These are phyloP conservation scores for Penicillium frequentans DNA, from an alignment of 2,329 filamentous ascomycete genomes.

Conservation along the genomic window DNA sequence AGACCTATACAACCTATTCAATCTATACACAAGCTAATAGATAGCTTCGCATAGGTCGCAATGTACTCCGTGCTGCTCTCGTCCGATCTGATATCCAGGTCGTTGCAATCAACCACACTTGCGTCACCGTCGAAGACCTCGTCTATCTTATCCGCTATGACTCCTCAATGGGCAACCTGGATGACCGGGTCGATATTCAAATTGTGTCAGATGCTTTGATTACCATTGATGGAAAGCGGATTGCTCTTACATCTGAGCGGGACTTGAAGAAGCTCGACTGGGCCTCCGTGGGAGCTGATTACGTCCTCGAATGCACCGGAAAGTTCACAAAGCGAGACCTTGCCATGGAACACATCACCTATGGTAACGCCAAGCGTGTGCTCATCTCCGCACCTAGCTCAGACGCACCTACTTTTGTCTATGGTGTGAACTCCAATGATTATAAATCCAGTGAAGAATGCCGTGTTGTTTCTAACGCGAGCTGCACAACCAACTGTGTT, in stretches of 20 bases:
- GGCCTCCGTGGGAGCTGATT: slow-evolving; percentile 26
- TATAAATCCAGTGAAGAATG: slow-evolving; percentile 24
- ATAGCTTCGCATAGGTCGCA: slow-evolving; percentile 56
- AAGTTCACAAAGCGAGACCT: slow-evolving; percentile 79
- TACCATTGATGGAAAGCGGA: slow-evolving; percentile 25
- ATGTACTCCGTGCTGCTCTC: slow-evolving; percentile 48
- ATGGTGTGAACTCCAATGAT: slow-evolving; percentile 29
- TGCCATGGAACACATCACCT: slow-evolving; percentile 74
- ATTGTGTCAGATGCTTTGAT: slow-evolving; percentile 84
- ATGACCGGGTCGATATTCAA: slow-evolving; percentile 92
- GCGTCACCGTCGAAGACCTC: slow-evolving; percentile 28
- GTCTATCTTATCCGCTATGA: slow-evolving; percentile 31
- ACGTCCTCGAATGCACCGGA: slow-evolving; percentile 30
- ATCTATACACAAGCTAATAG: background rate
- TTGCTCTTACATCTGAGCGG: slow-evolving; percentile 28
- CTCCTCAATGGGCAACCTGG: slow-evolving; percentile 74
- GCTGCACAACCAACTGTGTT: slow-evolving; percentile 37
- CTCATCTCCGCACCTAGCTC: slow-evolving; percentile 52
- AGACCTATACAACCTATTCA: background rate
- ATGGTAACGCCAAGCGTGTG: slow-evolving; percentile 88
- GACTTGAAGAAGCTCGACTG: slow-evolving; percentile 30
- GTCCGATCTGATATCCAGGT: slow-evolving; percentile 25
- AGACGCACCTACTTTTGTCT: slow-evolving; percentile 69
- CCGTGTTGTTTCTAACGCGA: slow-evolving; percentile 30
- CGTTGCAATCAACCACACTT: slow-evolving; percentile 33